Conservation (phyloP, 2,329 filamentous ascomycete genomes). For the Ophiobolus disseminans region DNA sequence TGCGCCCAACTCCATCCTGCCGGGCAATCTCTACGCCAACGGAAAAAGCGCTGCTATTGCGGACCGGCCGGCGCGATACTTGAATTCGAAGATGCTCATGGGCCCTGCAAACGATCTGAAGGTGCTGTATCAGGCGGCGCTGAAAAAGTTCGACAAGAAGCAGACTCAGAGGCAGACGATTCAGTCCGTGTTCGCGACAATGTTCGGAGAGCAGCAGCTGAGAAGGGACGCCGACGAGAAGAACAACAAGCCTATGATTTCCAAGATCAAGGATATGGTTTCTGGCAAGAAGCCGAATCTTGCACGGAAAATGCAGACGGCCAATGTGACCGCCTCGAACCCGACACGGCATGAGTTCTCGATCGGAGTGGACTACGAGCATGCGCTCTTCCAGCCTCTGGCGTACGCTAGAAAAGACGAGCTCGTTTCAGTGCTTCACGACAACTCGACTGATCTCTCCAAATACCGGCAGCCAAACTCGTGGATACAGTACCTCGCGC, state of each 20-base stretch:
- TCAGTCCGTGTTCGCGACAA: conserved; percentile 57
- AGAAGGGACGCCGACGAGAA: conserved; percentile 51
- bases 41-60: conserved; percentile 47
- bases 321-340: conserved; percentile 34
- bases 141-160: conserved; percentile 46
- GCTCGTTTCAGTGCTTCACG: conserved; percentile 34
- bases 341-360: conserved; percentile 57
- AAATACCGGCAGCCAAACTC: conserved; percentile 40
- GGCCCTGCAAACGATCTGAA: conserved; percentile 59
- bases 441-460: conserved; percentile 48
- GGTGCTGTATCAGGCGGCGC: conserved; percentile 54
- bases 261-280: conserved; percentile 25
- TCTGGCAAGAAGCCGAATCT: conserved; percentile 49
- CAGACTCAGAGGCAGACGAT: conserved; percentile 44
- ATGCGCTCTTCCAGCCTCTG: conserved; percentile 54
- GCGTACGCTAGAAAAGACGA: conserved; percentile 35
- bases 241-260: conserved; percentile 6
- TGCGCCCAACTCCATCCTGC: conserved; percentile 60
- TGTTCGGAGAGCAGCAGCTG: conserved; percentile 63
- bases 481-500: conserved; percentile 42
- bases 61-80: conserved; percentile 49
- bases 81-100: conserved; percentile 59
- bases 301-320: conserved; percentile 13
- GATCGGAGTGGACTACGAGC: conserved; percentile 61
- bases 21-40: conserved; percentile 57